phyloP scores from a whole-genome alignment of 169 alveolate genomes.

The Plasmodium fragile region DNA sequence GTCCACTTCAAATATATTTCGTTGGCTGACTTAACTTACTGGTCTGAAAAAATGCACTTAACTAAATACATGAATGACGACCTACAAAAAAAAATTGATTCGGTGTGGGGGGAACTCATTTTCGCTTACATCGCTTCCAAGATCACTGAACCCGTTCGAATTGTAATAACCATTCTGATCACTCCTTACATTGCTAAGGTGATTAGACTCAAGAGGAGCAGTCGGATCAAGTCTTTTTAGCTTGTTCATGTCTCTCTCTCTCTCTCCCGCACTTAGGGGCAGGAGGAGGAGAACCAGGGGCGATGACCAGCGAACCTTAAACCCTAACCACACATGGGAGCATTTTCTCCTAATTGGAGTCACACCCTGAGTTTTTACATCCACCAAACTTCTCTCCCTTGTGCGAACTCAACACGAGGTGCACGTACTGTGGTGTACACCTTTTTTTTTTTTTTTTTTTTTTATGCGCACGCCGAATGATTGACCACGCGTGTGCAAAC shows the following conservation, averaged over 20 bases:
- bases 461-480: not conserved
- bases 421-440: not conserved
- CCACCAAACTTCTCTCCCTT: not conserved
- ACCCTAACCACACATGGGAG: too few species aligned
- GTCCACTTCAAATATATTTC: slow-evolving; percentile 70
- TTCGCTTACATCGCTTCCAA: slow-evolving; percentile 71
- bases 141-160: slow-evolving; percentile 59
- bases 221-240: slow-evolving; percentile 10
- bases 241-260: not conserved
- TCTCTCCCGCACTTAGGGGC: not conserved
- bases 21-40: slow-evolving; percentile 37
- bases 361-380: not conserved
- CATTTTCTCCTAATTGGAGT: not conserved
- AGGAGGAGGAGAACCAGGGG: too few species aligned
- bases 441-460: not conserved
- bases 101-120: slow-evolving; percentile 70
- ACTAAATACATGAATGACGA: slow-evolving; percentile 55
- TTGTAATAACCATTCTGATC: slow-evolving; percentile 45
- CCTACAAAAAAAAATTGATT: slow-evolving; percentile 67
- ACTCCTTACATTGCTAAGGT: slow-evolving; percentile 70
- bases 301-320: too few species aligned
- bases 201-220: slow-evolving; percentile 17
- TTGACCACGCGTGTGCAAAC: not conserved
- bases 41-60: slow-evolving; percentile 63
- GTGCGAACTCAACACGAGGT: not conserved